Percentiles rank a stretch among this genome's conserved stretches.
phyloP scores from a whole-genome alignment of 805 yeast species.

The Candida morakotiae region DNA sequence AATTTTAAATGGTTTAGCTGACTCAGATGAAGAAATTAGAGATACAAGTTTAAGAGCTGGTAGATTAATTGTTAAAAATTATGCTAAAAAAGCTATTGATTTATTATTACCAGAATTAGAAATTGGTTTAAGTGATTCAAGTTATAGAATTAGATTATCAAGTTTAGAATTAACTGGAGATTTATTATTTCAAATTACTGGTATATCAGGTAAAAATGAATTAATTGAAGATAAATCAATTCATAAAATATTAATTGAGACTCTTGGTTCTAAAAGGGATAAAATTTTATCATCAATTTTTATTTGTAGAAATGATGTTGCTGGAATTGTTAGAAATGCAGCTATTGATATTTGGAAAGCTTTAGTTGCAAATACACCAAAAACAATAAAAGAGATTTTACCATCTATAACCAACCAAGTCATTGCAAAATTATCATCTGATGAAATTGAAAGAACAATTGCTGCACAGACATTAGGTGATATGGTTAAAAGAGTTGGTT shows the following conservation, averaged over 20 bases:
- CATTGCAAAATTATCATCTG: conserved; percentile 82
- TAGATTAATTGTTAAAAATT: conserved; percentile 83
- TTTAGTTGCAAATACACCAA: conserved; percentile 91
- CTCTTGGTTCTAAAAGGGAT: conserved; percentile 89
- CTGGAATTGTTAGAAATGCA: conserved; percentile 82
- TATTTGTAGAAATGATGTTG: conserved; percentile 88
- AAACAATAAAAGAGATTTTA: conserved; percentile 86
- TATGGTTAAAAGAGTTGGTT: conserved; percentile 89
- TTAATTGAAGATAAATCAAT: conserved; percentile 59
- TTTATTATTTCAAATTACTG: conserved; percentile 87
- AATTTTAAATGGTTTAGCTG: conserved; percentile 87
- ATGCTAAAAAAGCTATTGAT: conserved; percentile 90
- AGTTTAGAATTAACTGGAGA: conserved; percentile 96
- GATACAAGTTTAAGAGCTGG: conserved; percentile 92
- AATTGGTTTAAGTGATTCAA: conserved; percentile 76
- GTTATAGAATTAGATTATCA: conserved; percentile 83
- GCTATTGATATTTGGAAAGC: conserved; percentile 97
- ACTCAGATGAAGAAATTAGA: conserved; percentile 77
- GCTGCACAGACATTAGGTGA: conserved; percentile 95
- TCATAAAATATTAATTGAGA: conserved; percentile 62
- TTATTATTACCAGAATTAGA: conserved; percentile 91
- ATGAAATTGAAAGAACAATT: conserved; percentile 72
- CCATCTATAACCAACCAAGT: conserved; percentile 78
- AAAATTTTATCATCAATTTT: conserved; percentile 80
- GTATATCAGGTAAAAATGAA: conserved; percentile 76